Conservation (phyloP, 164 flowering plant species). For the Piper betle region DNA sequence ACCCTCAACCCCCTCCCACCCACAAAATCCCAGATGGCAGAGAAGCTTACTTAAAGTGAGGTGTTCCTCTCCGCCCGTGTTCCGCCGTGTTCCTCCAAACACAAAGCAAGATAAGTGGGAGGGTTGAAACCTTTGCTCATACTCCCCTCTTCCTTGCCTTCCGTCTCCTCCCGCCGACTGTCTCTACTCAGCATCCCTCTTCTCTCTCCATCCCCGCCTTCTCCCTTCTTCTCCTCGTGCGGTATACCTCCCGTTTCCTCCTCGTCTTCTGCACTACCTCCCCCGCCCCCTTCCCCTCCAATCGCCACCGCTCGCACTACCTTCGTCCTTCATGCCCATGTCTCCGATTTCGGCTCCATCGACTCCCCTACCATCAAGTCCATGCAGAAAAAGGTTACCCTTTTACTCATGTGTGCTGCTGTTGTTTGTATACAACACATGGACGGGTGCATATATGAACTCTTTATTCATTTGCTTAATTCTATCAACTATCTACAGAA, state of each 20-base stretch:
- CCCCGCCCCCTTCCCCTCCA: neutral
- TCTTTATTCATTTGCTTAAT: neutral
- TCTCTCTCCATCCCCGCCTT: neutral
- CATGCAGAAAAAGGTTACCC: slow-evolving; percentile 66
- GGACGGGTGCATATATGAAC: neutral
- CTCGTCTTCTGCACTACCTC: slow-evolving; percentile 26
- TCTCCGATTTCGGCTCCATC: slow-evolving; percentile 46
- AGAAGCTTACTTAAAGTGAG: no score
- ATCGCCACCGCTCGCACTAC: slow-evolving; percentile 10
- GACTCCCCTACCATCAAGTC: slow-evolving; percentile 55
- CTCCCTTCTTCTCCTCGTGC: slow-evolving; percentile 5
- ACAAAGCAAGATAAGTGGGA: no score
- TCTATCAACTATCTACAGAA: neutral
- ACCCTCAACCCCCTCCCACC: no score
- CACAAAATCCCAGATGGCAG: no score
- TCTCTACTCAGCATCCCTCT: neutral
- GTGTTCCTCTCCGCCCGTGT: no score
- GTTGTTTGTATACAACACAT: neutral
- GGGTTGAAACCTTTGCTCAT: neutral
- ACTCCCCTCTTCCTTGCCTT: neutral
- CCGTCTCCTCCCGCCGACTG: neutral
- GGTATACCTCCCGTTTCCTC: slow-evolving; percentile 42
- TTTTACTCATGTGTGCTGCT: neutral
- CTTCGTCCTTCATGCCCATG: slow-evolving; percentile 29
- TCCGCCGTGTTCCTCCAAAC: neutral